Percentiles rank a stretch among this genome's conserved stretches.
phyloP scores from a whole-genome alignment of 129 eudicot species.

The Flaveria brownii region DNA sequence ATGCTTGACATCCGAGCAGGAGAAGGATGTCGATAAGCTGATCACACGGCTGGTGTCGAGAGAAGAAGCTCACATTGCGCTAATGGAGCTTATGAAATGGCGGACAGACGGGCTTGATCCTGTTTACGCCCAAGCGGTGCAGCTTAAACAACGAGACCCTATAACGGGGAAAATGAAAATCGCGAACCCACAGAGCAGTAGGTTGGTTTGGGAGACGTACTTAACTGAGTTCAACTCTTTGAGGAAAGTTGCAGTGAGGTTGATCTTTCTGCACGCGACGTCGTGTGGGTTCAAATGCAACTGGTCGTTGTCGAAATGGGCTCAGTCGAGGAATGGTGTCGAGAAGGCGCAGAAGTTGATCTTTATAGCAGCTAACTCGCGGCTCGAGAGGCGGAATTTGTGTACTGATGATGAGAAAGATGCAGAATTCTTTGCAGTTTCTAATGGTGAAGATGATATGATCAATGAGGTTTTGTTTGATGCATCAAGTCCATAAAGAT shows the following conservation, averaged over 20 bases:
- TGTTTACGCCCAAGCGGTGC: conserved; percentile 94
- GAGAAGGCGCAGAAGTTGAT: conserved; percentile 77
- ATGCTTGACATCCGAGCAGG: conserved; percentile 70
- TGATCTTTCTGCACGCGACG: conserved; percentile 85
- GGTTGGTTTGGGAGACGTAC: conserved; percentile 93
- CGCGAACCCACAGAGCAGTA: conserved; percentile 81
- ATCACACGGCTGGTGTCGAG: conserved; percentile 76
- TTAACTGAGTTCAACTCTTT: conserved; percentile 67
- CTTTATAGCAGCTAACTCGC: conserved; percentile 73
- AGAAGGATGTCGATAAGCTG: conserved; percentile 86
- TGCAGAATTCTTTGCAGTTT: conserved; percentile 55
- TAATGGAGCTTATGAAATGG: conserved; percentile 98
- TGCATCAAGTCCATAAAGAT: conserved; percentile 58
- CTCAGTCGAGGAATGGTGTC: conserved; percentile 48
- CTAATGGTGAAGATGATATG: conserved; percentile 82
- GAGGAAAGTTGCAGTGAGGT: conserved; percentile 87
- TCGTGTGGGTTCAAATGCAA: conserved; percentile 73
- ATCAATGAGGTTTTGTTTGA: conserved; percentile 77
- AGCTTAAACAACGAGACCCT: conserved; percentile 77
- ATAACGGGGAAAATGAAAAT: conserved; percentile 74
- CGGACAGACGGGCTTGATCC: conserved; percentile 92
- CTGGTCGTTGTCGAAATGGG: conserved; percentile 54
- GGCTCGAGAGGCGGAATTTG: conserved; percentile 50
- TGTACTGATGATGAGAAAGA: conserved; percentile 67
- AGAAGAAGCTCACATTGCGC: conserved; percentile 77